Base-by-base conservation (phyloP, 345 rosid species). In the Moricandia arvensis region DNA sequence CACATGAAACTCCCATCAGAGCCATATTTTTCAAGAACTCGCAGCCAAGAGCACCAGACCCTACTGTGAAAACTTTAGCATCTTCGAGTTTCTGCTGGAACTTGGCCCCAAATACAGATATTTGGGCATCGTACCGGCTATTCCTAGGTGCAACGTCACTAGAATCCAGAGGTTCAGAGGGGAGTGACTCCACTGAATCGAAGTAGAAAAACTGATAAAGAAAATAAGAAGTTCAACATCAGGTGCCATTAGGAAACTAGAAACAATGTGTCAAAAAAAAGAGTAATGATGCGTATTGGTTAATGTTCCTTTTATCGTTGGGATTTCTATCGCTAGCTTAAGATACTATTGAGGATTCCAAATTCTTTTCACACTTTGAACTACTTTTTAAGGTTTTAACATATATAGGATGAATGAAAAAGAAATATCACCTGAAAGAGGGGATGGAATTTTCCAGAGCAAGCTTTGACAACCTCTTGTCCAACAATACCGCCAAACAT, bases 31-130 rank as follows among this genome's bases (percentile, higher is more conserved):
- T 95, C 73, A 93, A 82, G 86, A 95, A 90, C 80, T 95, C 99
- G 38, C 99, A 95, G 26, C 99, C 99, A 63, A 95, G 87, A n/a
- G 98, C 99, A 81, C 99, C 99, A 74, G 99, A 90, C 75, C 99
- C 98, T 16, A 95, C 96, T 0, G 89, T 78, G 76, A 92, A 95
- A 35, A 86, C 88, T 72, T 72, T 80, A 43, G 99, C 96, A 85
- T 95, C 89, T 82, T 93, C 90, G 73, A 95, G 86, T 72, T 93
- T 95, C 87, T 93, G 86, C 85, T 95, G 99, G 60, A 95, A 85
- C 83, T 84, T 88, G 73, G 94, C 84, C 72, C 99, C 99, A 78
- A 95, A 95, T 64, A 95, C 99, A 59, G 98, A 95, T 81, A 93
- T 93, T 72, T 95, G 99, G 47, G 99, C 98, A 84, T 95, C 98